Base-by-base conservation (phyloP, 2,329 filamentous ascomycete species). In the Trichoderma lentiforme region DNA sequence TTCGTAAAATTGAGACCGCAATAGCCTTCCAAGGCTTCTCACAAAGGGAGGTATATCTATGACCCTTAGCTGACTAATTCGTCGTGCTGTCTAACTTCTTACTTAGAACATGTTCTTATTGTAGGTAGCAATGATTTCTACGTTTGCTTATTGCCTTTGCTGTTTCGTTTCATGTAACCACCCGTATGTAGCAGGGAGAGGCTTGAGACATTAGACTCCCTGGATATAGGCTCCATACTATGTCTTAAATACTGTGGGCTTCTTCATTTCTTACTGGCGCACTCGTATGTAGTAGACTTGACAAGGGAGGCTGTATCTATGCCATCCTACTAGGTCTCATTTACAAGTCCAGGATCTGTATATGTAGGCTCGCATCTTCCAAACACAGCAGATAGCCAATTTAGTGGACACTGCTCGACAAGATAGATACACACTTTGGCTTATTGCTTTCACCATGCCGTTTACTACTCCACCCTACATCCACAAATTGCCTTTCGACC, bases 381-480 rank as follows among this genome's bases (percentile, higher is more conserved):
- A 32, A 18, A 6, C 9, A 21, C 43, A 21, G 18, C 9, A 3
- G 8, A 6, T 9, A 9, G 4, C 1, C 15, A n/a, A 32, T 24
- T 6, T 24, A 18, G 28, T 39, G 24, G 14, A 21, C 26, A 18
- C 7, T 26, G 21, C 34, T 34, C 9, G 15, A 12, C 4, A 15
- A 3, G 3, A 26, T 9, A 12, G 14, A 61, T 32, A 34, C 30
- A 4, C 30, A 32, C 11, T 34, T 18, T 18, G 9, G 28, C 15
- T 21, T 53, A 6, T 21, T 53, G 7, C 26, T 4, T 66, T 58
- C 51, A 32, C 15, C 34, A 76, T 76, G 75, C 70, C 70, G 4
- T 75, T 76, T 47, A 70, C 63, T 32, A 64, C 67, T 1, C 75
- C 73, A 12, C 43, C 73, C 6, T 74, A 72, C 66, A 70, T 74